Evolutionary conservation across 257 asterid genomes (phyloP), one percentile per base, ranked within the genome.

Genomic region (Linaria vulgaris): DNA sequence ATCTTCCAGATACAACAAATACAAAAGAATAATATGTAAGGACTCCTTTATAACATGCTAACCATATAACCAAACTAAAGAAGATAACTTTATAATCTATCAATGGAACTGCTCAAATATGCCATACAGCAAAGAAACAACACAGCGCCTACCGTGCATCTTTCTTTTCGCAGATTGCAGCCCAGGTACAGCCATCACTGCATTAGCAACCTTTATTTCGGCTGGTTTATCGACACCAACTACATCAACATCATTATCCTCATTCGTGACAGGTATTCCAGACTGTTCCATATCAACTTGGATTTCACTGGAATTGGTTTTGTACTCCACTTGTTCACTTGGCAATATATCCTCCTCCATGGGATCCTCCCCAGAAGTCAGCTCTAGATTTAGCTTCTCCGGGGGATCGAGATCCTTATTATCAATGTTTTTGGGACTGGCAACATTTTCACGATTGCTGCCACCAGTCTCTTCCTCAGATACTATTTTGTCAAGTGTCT

Each of bases 301-400:
- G 20, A 23, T 60, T 76, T 41, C 78, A 46, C 52, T 69, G 22
- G 73, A 75, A 67, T 66, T 77, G 54, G 76, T 48, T 67, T 77
- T 79, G 64, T 62, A 41, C 49, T 74, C 82, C 34, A 63, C 59
- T 27, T 68, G 91, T 71, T 80, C 82, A 65, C 69, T 74, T 50
- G 83, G 91, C 76, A 63, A 66, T 17, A 70, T 74, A 73, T 84
- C 96, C 75, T 84, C 96, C 67, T 84, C 95, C 89, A 88, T 86
- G 65, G 86, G 76, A 77, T 91, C 96, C 78, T 91, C 95, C 55
- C 84, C 95, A 77, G 88, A 78, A 75, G 82, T 88, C 65, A 79
- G 77, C 61, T 82, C 94, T 67, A 83, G 71, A 79, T 59, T 79
- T 67, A 82, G 71, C 61, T 80, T 85, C 62, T 84, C 94, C 37